phyloP scores from a whole-genome alignment of 2,329 filamentous ascomycete genomes.

The Exophiala viscosa region DNA sequence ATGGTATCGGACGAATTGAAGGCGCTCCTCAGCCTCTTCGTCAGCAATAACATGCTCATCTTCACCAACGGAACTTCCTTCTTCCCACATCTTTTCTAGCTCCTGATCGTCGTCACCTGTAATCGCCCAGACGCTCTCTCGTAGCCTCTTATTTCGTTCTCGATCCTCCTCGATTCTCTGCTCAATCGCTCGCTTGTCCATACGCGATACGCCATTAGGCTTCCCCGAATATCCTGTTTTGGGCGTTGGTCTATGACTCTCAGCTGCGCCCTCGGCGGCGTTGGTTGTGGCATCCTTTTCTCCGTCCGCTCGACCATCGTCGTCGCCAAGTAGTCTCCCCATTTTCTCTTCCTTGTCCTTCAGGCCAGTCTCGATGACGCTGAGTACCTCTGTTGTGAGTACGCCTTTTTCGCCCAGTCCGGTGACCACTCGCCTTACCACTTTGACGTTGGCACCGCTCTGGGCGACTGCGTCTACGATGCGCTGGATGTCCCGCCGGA shows the following conservation, averaged over 20 bases:
- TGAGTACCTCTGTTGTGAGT: conserved; percentile 68
- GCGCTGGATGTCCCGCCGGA: conserved; percentile 85
- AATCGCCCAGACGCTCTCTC: conserved; percentile 92
- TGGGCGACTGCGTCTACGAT: conserved; percentile 92
- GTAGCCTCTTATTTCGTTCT: conserved; percentile 84
- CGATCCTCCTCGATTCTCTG: conserved; percentile 96
- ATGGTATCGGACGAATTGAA: conserved; percentile 32
- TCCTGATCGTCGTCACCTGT: conserved; percentile 64
- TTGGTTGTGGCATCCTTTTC: conserved; percentile 5
- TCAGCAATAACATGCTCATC: conserved; percentile 75
- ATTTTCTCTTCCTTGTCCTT: conserved; percentile 69
- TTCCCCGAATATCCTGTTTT: conserved; percentile 23
- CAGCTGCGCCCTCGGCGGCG: conserved; percentile 34
- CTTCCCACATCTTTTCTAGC: conserved; percentile 78
- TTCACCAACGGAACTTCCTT: conserved; percentile 78
- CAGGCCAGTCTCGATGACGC: conserved; percentile 77
- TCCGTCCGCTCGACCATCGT: conserved; percentile 36
- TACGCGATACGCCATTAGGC: conserved; percentile 42
- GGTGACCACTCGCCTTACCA: conserved; percentile 75
- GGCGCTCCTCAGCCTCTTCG: conserved; percentile 66
- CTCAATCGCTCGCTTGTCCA: conserved; percentile 87
- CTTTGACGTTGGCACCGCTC: conserved; percentile 86
- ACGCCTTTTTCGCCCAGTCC: conserved; percentile 68
- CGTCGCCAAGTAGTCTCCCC: conserved; percentile 53
- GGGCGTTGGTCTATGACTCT: conserved; percentile 29